Evolutionary conservation across 345 rosid species (phyloP), one percentile per base, ranked within the genome.

Genomic region (Anacardium occidentale): DNA sequence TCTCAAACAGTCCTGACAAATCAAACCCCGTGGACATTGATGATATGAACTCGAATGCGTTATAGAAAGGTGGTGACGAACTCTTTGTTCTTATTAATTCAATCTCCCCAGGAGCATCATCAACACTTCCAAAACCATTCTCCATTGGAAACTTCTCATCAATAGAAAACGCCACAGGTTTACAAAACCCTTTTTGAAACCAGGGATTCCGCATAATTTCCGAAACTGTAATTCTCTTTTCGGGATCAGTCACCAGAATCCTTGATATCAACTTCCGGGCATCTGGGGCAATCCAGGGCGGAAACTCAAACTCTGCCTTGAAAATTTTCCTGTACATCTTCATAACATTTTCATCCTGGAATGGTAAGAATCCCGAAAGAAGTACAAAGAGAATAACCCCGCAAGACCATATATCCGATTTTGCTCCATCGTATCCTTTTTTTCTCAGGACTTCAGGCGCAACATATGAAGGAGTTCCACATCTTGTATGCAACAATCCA

Each of bases 11-110:
- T 42, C 81, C 82, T 1, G 90, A 84, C 44, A 84, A n/a, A 72
- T 86, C 80, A 72, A 84, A 76, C 24, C 88, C 90, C 0, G 88
- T 81, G 0, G 88, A 86, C 81, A 86, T 70, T 15, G 71, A 67
- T 15, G 90, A 83, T 64, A 86, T 86, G 65, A 86, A 72, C 79
- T 86, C 90, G 24, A 84, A 86, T 0, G 90, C 90, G 20, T 81
- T 86, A 24, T 77, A 77, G 18, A 74, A 82, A 5, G 56, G 68
- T 2, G 84, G 81, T 53, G 56, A 65, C 2, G 54, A 44, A 9
- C 29, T 7, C 55, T 48, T 71, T 52, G 81, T 13, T 32, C 78
- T 79, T 10, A 17, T 13, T 37, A 67, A 29, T 45, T 71, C 85
- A 3, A 77, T 60, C 34, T 57, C 37, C 10, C 70, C 72, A 32